Conservation (phyloP, 169 alveolate genomes). For the Plasmodium ovale region DNA sequence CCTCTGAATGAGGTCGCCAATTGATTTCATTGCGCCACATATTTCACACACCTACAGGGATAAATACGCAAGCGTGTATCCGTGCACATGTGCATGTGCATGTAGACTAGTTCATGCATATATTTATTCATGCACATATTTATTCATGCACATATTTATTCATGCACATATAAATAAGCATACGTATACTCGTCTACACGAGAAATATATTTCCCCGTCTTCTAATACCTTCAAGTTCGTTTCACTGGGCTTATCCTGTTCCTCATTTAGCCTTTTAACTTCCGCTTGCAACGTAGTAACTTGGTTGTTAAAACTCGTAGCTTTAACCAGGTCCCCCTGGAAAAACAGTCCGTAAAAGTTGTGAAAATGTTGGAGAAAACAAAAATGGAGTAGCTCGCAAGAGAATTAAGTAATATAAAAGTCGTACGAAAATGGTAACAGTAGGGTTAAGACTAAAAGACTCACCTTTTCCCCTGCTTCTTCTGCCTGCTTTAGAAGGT, state of each 20-base stretch:
- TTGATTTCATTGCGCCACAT: slow-evolving; percentile 85
- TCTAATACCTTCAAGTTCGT: slow-evolving; percentile 36
- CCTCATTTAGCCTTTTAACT: slow-evolving; percentile 66
- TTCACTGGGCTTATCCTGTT: slow-evolving; percentile 11
- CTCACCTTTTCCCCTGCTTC: slow-evolving; percentile 81
- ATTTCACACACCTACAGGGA: slow-evolving; percentile 80
- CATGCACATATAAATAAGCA: not conserved
- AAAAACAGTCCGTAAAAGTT: not conserved
- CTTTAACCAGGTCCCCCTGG: slow-evolving; percentile 82
- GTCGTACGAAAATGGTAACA: not conserved
- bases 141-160: slow-evolving; percentile 13
- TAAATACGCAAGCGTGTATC: not conserved
- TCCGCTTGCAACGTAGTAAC: slow-evolving; percentile 79
- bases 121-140: not conserved
- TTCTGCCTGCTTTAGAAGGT: slow-evolving; percentile 79
- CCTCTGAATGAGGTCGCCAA: slow-evolving; percentile 78
- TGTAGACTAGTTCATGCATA: no score
- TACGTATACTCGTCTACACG: no score
- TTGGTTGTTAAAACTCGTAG: slow-evolving; percentile 79
- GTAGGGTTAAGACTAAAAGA: not conserved
- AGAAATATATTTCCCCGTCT: not conserved
- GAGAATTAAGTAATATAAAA: not conserved
- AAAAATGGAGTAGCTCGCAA: not conserved
- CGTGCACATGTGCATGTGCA: slow-evolving; percentile 6
- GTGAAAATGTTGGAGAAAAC: not conserved